Evolutionary conservation across 768 basidiomycete genomes (phyloP), one percentile per base, ranked within the genome.

Genomic region (Rhodocollybia butyracea): DNA sequence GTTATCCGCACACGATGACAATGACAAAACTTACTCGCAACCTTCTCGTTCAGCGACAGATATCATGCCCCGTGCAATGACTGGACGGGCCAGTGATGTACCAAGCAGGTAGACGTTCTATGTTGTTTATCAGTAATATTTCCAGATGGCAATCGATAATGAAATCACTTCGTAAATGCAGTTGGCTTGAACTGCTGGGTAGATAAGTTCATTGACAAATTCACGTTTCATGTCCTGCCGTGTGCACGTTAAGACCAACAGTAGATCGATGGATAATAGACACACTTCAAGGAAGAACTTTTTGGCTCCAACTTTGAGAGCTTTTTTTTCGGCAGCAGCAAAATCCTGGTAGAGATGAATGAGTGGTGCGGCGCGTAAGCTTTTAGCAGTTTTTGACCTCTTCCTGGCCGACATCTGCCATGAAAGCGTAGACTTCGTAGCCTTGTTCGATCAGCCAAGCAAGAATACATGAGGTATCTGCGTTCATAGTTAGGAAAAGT

Each of bases 1-100:
- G 5, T 27, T 36, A 31, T 17, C n/a, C 21, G 12, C 21, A 6
- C 12, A 45, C 11, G 32, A 21, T 15, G 17, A 12, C 46, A 29
- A n/a, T n/a, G n/a, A n/a, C n/a, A 63, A 2, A 17, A 74, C 91
- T 78, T 70, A 96, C 93, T 98, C 92, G 91, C 97, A 99, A 47
- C 88, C 88, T 71, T 98, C 94, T 62, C 76, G 77, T 38, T 89
- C 92, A 19, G 96, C 97, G 51, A 90, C 78, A 34, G 88, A 87
- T 57, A 99, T 98, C 97, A 99, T 99, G 26, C 95, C 96, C 59
- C 97, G 94, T 54, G 97, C 94, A 68, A 98, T 99, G 64, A 99
- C 96, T 22, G 97, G 97, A 27, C 97, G 91, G 50, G 97, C 96
- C 50, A 99, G 88, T 8, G 96, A 98, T 12, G 97, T 98, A 30